Conservation (phyloP, 345 rosid genomes). For the Ailanthus altissimus region DNA sequence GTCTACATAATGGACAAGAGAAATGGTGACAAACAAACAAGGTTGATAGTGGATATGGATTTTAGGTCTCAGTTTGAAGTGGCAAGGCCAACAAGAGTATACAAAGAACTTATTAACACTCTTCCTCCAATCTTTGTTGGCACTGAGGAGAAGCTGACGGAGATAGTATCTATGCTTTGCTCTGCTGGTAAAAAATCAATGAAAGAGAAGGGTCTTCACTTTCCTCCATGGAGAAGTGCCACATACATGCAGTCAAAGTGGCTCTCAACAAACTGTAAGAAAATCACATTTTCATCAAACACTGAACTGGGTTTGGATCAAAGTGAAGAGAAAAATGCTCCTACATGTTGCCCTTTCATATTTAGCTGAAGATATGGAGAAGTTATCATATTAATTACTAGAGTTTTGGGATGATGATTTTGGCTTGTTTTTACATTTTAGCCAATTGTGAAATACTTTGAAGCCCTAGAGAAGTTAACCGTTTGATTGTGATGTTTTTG, state of each 20-base stretch:
- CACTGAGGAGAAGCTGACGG: conserved; percentile 43
- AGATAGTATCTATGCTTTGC: conserved; percentile 42
- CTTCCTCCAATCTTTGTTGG: conserved; percentile 47
- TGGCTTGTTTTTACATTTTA: background rate
- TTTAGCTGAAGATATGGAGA: conserved; percentile 19
- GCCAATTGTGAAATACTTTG: background rate
- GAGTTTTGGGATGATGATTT: background rate
- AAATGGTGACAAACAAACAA: conserved; percentile 16
- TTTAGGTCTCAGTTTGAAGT: conserved; percentile 59
- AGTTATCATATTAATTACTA: background rate
- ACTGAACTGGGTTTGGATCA: conserved; percentile 22
- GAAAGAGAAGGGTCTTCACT: conserved; percentile 39
- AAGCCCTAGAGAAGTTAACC: background rate
- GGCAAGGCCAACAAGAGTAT: conserved; percentile 41
- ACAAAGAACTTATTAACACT: conserved; percentile 35
- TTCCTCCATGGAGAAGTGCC: conserved; percentile 60
- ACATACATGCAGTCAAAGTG: conserved; percentile 60
- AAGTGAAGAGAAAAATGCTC: conserved; percentile 3
- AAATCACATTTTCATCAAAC: conserved; percentile 25
- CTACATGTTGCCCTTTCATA: conserved; percentile 38
- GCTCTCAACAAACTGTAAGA: conserved; percentile 45
- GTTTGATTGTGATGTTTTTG: background rate
- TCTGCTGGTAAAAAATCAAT: conserved; percentile 46
- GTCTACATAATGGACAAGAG: conserved; percentile 28
- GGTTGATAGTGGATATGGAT: conserved; percentile 54